These are phyloP conservation scores for Dipteronia sinensis DNA, from an alignment of 345 rosid genomes.

Conservation along the genomic window DNA sequence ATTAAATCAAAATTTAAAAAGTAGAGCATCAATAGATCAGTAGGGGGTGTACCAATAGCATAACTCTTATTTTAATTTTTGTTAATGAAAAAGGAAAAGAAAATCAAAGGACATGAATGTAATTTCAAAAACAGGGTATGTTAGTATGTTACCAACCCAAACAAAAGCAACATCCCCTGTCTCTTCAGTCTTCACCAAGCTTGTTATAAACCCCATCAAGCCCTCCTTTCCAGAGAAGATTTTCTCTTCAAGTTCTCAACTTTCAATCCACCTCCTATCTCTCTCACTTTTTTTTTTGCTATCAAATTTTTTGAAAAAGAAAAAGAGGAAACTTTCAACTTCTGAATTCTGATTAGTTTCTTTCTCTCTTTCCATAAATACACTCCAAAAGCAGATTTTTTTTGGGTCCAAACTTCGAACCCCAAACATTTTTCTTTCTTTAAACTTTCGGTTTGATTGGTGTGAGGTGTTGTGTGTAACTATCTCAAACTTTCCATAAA, in stretches of 20 bases:
- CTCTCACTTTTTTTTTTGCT: neutral
- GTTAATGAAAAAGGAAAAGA: no score
- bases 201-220: conserved; percentile 24
- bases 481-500: no score
- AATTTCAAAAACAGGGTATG: neutral
- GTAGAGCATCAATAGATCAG: no score
- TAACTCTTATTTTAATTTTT: no score
- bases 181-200: conserved; percentile 12
- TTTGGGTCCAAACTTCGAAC: neutral
- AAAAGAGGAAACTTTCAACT: neutral
- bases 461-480: conserved; percentile 11
- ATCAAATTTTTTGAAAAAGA: neutral
- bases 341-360: neutral
- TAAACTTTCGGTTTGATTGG: conserved; percentile 7
- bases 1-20: no score
- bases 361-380: neutral
- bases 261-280: neutral
- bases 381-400: neutral
- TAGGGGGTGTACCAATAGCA: no score
- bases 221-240: neutral
- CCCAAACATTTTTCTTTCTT: neutral
- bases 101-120: conserved; percentile 14
- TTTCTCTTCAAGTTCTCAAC: conserved; percentile 18
- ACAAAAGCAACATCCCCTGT: conserved; percentile 15
- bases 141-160: neutral